Base-by-base conservation (phyloP, 208 protist species). In the Trypanosoma conorhini region DNA sequence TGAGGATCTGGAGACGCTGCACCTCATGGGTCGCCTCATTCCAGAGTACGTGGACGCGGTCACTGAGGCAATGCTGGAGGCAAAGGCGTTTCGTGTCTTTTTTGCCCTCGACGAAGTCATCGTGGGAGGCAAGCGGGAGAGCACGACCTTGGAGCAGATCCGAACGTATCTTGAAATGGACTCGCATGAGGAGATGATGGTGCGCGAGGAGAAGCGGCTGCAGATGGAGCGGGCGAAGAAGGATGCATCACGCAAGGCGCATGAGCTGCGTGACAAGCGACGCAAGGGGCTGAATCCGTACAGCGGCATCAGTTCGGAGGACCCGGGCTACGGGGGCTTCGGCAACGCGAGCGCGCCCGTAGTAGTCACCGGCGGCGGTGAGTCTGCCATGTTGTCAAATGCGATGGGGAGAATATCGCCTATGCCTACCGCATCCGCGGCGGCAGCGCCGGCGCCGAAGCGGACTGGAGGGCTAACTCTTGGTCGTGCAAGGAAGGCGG, bases 41-140 rank as follows among this genome's bases (percentile, higher is more conserved):
- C 91, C 89, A 12, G 96, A 99, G 77, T 98, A 98, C 74, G 82
- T 96, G 35, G 63, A 88, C 1, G 77, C 82, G 19, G 60, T 78
- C 8, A 82, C 56, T 22, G 98, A 99, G 76, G 67, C 79, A 24
- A 69, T 80, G 17, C 81, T 99, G 5, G 76, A 86, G 22, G 58
- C 82, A 31, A 88, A 94, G 57, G 80, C 92, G 19, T 99, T 99
- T 76, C 86, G 98, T 13, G 79, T 99, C 4, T 88, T 99, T 48
- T 99, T 99, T 73, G 98, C 98, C 30, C 94, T 99, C 57, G 98
- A 99, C 75, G 98, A 99, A 84, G 90, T 99, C 1, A 88, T 99
- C 8, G 85, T 95, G 12, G 82, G 92, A 28, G 97, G 97, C 12
- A 96, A 98, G 76, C 92, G 97, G 24, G 98, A 99, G 79, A 95